Percentiles rank a stretch among this genome's conserved stretches.
phyloP scores from a whole-genome alignment of 2,329 filamentous ascomycete genomes.

The Paecilomyces sp. region DNA sequence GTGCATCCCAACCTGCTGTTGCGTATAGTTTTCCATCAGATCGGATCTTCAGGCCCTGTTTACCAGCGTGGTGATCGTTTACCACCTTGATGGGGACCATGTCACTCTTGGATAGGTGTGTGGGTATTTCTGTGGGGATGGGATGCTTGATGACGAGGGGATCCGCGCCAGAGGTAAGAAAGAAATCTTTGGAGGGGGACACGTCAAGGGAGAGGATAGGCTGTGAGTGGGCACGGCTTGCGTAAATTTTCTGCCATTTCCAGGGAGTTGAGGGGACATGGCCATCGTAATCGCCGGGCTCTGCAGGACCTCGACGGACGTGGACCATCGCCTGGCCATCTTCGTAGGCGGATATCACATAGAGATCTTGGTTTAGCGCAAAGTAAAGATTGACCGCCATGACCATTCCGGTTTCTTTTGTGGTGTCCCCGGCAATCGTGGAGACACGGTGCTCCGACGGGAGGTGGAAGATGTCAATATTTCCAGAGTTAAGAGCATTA shows the following conservation, averaged over 20 bases:
- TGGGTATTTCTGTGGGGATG: conserved; percentile 39
- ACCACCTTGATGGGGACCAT: conserved; percentile 50
- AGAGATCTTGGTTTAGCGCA: conserved; percentile 41
- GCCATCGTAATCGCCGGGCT: conserved; percentile 19
- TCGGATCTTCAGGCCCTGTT: conserved; percentile 71
- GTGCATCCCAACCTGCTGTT: conserved; percentile 87
- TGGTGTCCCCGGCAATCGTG: conserved; percentile 43
- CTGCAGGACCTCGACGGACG: conserved; percentile 39
- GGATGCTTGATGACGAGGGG: conserved; percentile 70
- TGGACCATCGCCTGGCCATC: conserved; percentile 69
- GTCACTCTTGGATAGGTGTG: conserved; percentile 5
- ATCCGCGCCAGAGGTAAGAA: conserved; percentile 78
- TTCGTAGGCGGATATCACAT: conserved; percentile 74
- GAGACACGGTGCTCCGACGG: conserved; percentile 66
- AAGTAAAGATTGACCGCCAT: conserved; percentile 69
- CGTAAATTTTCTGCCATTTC: conserved; percentile 54
- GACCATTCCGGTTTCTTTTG: conserved; percentile 60
- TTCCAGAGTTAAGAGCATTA: conserved; percentile 66
- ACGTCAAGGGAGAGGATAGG: conserved; percentile 71
- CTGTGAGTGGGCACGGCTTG: conserved; percentile 63
- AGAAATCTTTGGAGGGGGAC: conserved; percentile 45
- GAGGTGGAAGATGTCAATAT: conserved; percentile 76
- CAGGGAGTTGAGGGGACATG: conserved; percentile 17
- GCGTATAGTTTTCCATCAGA: conserved; percentile 77
- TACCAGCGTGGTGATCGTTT: conserved; percentile 83